These are phyloP conservation scores for Taphrina flavorubra DNA, from an alignment of 1,139 yeast genomes.

Conservation along the genomic window DNA sequence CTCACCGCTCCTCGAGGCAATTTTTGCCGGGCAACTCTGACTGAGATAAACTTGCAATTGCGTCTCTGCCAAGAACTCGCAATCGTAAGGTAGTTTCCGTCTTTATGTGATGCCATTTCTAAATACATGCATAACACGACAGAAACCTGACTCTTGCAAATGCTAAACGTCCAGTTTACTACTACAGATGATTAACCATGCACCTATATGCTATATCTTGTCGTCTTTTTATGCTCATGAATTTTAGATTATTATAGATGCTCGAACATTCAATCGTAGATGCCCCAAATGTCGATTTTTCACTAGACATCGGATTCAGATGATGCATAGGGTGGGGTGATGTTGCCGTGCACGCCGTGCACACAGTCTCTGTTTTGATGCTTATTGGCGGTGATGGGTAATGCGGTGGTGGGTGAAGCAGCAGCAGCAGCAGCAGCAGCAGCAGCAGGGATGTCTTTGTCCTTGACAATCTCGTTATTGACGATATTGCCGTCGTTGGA, in stretches of 20 bases:
- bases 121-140: too few relatives aligned
- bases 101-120: too few relatives aligned
- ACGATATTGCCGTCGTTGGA: slow-evolving; percentile 27
- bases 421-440: slow-evolving; percentile 35
- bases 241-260: too few relatives aligned
- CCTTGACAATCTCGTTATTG: slow-evolving; percentile 13
- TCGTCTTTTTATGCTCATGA: neutral
- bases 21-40: too few relatives aligned
- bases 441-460: slow-evolving; percentile 23
- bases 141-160: too few relatives aligned
- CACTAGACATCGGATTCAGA: slow-evolving; percentile 1
- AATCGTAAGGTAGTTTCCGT: too few relatives aligned
- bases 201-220: neutral
- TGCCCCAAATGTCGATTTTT: neutral
- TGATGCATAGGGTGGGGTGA: slow-evolving; percentile 52
- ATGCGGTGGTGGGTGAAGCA: slow-evolving; percentile 23
- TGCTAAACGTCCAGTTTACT: too few relatives aligned
- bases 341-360: slow-evolving; percentile 58
- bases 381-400: slow-evolving; percentile 20
- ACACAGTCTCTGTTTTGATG: slow-evolving; percentile 28
- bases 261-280: neutral
- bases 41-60: too few relatives aligned
- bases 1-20: neutral
- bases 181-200: too few relatives aligned
- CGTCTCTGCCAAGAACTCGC: neutral